A percentile compares a stretch with the other conserved stretches of the same genome.
phyloP scores from a whole-genome alignment of 2,329 filamentous ascomycete genomes.

The Talaromyces sp. region DNA sequence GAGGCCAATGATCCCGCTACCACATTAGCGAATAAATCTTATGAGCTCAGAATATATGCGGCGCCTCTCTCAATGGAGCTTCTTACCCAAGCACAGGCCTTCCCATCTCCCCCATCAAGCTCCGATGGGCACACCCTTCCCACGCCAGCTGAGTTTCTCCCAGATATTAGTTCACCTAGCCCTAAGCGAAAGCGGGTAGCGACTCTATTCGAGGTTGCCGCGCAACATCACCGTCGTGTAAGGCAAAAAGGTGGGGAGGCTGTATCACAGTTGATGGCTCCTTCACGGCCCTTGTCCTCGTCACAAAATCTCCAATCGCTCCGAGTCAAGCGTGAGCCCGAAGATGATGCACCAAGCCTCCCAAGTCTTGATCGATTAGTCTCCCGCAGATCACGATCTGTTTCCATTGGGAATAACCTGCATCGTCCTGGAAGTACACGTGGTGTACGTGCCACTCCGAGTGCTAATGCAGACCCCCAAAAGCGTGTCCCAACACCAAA shows the following conservation, averaged over 20 bases:
- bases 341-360: constrained; percentile 30
- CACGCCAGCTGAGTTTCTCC: constrained; percentile 39
- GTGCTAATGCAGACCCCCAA: constrained; percentile 20
- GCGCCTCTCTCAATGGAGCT: constrained; percentile 38
- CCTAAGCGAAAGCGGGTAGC: constrained; percentile 48
- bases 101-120: constrained; percentile 38
- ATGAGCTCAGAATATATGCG: constrained; percentile 42
- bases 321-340: constrained; percentile 41
- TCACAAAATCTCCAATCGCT: constrained; percentile 34
- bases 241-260: constrained; percentile 44
- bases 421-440: constrained; percentile 24
- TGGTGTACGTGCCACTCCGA: constrained; percentile 13
- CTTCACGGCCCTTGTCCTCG: constrained; percentile 30
- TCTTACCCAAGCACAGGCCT: constrained; percentile 36
- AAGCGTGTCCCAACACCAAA: constrained; percentile 30
- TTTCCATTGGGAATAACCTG: constrained; percentile 34
- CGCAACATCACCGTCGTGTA: constrained; percentile 45
- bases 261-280: constrained; percentile 45
- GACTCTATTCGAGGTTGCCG: constrained; percentile 45
- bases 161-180: constrained; percentile 41
- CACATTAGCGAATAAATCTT: constrained; percentile 16
- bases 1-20: constrained; percentile 18
- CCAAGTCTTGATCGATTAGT: constrained; percentile 32
- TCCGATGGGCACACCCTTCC: constrained; percentile 14
- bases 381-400: constrained; percentile 35